Evolutionary conservation across 73 alveolate genomes (phyloP).

Genomic region (Tetrahymena elliotti): DNA sequence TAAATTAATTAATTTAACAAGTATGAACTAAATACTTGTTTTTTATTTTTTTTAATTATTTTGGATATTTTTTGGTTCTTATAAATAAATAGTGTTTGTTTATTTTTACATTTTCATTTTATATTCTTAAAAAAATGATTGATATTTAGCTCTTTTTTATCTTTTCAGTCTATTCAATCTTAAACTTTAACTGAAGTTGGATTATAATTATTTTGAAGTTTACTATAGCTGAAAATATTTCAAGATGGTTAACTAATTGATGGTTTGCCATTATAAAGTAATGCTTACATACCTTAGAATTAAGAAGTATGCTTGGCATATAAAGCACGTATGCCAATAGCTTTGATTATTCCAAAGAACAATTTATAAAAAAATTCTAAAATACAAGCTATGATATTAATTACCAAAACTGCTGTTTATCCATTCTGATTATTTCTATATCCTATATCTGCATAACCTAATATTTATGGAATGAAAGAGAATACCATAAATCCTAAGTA

Average conservation of each 20-base stretch:
- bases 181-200: too few relatives aligned
- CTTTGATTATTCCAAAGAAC: not conserved
- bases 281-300: not conserved
- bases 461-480: not conserved
- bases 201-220: too few relatives aligned
- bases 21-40: too few relatives aligned
- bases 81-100: too few relatives aligned
- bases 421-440: not conserved
- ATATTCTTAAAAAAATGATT: too few relatives aligned
- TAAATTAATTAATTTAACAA: too few relatives aligned
- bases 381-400: not conserved
- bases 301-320: not conserved
- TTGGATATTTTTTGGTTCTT: too few relatives aligned
- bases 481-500: not conserved
- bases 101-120: too few relatives aligned
- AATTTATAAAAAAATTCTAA: not conserved
- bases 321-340: not conserved
- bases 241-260: not conserved
- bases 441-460: not conserved
- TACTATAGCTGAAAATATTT: too few relatives aligned
- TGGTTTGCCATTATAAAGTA: not conserved
- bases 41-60: too few relatives aligned
- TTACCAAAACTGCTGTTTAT: not conserved
- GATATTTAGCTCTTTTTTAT: too few relatives aligned
- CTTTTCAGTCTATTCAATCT: not conserved